phyloP scores from a whole-genome alignment of 2,329 filamentous ascomycete species.

The Hirsutella rhossiliensis region DNA sequence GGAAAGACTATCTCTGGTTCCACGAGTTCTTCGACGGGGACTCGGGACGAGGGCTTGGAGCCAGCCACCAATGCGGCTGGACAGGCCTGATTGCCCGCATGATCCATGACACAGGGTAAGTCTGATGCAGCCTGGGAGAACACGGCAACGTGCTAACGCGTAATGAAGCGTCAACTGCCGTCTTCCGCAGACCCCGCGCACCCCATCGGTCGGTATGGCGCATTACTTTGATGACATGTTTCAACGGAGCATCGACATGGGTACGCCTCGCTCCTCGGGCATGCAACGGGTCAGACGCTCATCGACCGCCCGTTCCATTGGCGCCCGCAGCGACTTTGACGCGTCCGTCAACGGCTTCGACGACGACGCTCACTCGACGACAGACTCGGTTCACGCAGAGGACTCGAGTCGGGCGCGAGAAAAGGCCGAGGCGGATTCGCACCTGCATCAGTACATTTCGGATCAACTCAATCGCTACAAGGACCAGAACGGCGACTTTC shows the following conservation, averaged over 20 bases:
- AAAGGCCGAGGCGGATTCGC: conserved; percentile 47
- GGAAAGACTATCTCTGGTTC: conserved; percentile 81
- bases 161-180: conserved; percentile 64
- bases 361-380: conserved; percentile 20
- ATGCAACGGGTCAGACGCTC: conserved; percentile 57
- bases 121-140: conserved; percentile 4
- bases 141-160: background rate
- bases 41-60: conserved; percentile 75
- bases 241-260: conserved; percentile 25
- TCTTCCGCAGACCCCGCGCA: conserved; percentile 84
- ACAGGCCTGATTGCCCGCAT: conserved; percentile 90
- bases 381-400: conserved; percentile 19
- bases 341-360: conserved; percentile 33
- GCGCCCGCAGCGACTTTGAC: conserved; percentile 69
- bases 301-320: conserved; percentile 74
- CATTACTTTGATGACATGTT: conserved; percentile 96
- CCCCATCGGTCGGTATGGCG: conserved; percentile 68
- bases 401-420: conserved; percentile 33
- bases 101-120: conserved; percentile 95
- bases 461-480: conserved; percentile 66
- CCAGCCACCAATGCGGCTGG: conserved; percentile 94
- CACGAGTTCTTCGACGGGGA: conserved; percentile 97
- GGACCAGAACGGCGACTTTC: conserved; percentile 13
- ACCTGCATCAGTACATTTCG: conserved; percentile 70
- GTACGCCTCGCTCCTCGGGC: conserved; percentile 21